These are phyloP conservation scores for Fusarium sp. DNA, from an alignment of 2,329 filamentous ascomycete species.

Conservation along the genomic window DNA sequence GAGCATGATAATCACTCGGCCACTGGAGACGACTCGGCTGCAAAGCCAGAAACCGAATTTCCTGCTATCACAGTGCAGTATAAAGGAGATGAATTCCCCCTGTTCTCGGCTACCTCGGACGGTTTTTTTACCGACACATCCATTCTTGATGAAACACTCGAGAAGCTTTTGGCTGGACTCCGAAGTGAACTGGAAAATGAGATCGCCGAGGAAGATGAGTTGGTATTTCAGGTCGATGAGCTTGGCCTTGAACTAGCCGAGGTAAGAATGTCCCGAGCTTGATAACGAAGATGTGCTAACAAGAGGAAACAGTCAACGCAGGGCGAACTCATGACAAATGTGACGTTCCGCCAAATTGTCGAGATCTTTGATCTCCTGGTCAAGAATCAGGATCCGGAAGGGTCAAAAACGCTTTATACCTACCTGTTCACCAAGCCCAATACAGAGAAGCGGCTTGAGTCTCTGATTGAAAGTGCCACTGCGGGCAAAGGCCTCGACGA, in stretches of 20 bases:
- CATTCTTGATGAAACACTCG: conserved; percentile 58
- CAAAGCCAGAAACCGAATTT: conserved; percentile 36
- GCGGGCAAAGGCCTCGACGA: conserved; percentile 56
- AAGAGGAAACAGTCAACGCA: conserved; percentile 48
- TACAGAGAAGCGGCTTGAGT: conserved; percentile 53
- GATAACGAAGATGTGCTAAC: conserved; percentile 40
- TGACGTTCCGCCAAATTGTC: conserved; percentile 56
- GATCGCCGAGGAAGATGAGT: conserved; percentile 58
- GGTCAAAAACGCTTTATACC: conserved; percentile 54
- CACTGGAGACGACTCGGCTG: conserved; percentile 21
- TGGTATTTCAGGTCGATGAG: conserved; percentile 64
- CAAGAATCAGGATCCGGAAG: conserved; percentile 58
- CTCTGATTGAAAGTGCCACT: conserved; percentile 56
- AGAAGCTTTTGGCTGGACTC: conserved; percentile 57
- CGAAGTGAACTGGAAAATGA: conserved; percentile 61
- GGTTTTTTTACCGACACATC: conserved; percentile 60
- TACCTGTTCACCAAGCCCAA: conserved; percentile 57
- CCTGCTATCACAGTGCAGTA: conserved; percentile 57
- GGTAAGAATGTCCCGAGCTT: conserved; percentile 47
- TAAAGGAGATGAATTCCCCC: conserved; percentile 57
- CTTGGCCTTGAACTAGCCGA: conserved; percentile 66
- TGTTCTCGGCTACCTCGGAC: conserved; percentile 52
- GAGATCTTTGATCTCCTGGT: conserved; percentile 57
- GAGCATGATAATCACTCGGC: conserved; percentile 9
- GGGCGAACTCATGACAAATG: conserved; percentile 49